These are phyloP conservation scores for Lactarius indigo DNA, from an alignment of 768 basidiomycete genomes.

Conservation along the genomic window DNA sequence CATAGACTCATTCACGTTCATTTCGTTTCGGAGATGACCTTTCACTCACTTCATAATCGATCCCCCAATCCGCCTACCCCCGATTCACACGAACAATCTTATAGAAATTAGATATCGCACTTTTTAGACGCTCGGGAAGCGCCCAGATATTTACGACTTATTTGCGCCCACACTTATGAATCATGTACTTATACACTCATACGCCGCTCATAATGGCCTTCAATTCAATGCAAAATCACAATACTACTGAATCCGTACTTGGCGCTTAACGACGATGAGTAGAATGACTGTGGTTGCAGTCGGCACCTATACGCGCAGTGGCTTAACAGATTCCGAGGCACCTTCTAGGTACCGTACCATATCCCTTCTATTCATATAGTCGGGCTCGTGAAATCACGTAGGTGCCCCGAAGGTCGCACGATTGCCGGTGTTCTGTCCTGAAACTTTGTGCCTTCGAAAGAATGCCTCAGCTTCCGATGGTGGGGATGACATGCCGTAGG, in stretches of 20 bases:
- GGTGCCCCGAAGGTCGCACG: background rate
- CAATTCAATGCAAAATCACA: background rate
- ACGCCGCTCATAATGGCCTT: background rate
- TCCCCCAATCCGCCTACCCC: background rate
- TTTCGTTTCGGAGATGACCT: background rate
- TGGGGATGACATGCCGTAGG: conserved; percentile 23
- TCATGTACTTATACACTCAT: background rate
- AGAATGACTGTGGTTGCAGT: background rate
- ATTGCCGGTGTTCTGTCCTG: background rate
- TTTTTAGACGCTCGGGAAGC: background rate
- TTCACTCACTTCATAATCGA: background rate
- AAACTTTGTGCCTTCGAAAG: no score
- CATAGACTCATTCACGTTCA: background rate
- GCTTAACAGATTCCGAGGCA: background rate
- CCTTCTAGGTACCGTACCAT: background rate
- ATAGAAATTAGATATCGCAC: background rate
- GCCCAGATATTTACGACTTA: background rate
- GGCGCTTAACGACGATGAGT: background rate
- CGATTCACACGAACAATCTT: background rate
- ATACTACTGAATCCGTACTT: background rate
- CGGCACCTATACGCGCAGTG: background rate
- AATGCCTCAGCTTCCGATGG: conserved; percentile 16
- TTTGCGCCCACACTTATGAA: background rate
- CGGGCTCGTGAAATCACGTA: background rate
- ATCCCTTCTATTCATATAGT: background rate